Evolutionary conservation across 371 early-diverging fungal species (phyloP).

Genomic region (Sanchytrium tribonematis): DNA sequence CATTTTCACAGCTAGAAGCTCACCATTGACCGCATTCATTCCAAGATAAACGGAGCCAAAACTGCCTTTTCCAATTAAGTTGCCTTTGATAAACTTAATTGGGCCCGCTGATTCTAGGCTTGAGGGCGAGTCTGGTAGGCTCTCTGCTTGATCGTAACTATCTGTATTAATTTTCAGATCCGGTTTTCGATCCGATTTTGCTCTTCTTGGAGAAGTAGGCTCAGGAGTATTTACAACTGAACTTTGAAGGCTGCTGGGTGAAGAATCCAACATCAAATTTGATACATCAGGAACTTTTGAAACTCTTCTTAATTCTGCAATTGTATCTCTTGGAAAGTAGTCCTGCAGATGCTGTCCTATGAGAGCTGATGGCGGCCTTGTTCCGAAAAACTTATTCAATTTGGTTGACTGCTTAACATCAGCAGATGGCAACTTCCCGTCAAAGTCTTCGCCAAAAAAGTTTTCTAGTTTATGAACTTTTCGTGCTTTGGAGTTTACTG

Average conservation of each 20-base stretch:
- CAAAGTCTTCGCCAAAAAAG: conserved; percentile 1
- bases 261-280: conserved; percentile 5
- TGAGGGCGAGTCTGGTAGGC: neutral
- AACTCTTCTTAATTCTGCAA: neutral
- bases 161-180: neutral
- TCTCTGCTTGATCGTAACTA: neutral
- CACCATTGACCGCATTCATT: conserved; percentile 46
- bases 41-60: conserved; percentile 90
- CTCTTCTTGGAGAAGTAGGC: neutral
- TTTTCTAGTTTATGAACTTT: neutral
- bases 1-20: conserved; percentile 91
- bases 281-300: neutral
- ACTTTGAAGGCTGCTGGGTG: neutral
- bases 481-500: neutral
- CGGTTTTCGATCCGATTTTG: conserved; percentile 1
- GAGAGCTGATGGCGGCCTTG: conserved; percentile 67
- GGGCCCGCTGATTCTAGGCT: neutral
- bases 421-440: neutral
- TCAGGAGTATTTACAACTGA: neutral
- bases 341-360: conserved; percentile 55
- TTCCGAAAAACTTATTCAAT: conserved; percentile 39
- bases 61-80: conserved; percentile 78
- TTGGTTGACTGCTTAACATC: neutral
- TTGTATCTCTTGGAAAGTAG: conserved; percentile 44
- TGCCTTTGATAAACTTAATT: conserved; percentile 45